Evolutionary conservation across 1,139 yeast genomes (phyloP).

Genomic region (Protomyces macrosporus): DNA sequence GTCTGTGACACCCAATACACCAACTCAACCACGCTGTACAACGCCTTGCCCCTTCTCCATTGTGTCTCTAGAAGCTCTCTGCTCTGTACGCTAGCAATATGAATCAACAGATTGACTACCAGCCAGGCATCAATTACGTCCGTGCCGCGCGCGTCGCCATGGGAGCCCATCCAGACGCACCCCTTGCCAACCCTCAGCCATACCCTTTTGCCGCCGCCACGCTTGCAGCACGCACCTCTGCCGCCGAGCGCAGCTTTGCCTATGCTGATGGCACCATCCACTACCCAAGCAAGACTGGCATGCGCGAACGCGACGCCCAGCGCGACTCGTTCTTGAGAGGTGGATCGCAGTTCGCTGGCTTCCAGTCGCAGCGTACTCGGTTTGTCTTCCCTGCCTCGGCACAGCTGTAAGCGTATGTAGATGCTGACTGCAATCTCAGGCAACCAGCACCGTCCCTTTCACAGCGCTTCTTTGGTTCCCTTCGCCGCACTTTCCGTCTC

Average conservation of each 20-base stretch:
- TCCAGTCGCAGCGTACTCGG: neutral
- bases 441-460: neutral
- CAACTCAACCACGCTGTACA: no score
- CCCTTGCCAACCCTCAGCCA: no score
- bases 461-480: neutral
- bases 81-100: neutral
- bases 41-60: no score
- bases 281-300: constrained; percentile 3
- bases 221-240: neutral
- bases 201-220: neutral
- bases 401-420: no score
- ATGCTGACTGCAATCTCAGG: neutral
- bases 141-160: constrained; percentile 20
- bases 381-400: neutral
- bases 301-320: constrained; percentile 6
- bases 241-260: neutral
- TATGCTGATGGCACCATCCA: neutral
- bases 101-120: neutral
- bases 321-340: constrained; percentile 24
- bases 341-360: constrained; percentile 5
- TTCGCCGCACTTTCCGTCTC: neutral
- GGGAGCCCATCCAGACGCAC: neutral
- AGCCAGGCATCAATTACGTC: constrained; percentile 13
- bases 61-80: no score
- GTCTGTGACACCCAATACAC: no score